These are phyloP conservation scores for Ambrosia trifida DNA, from an alignment of 129 eudicot species.

Conservation along the genomic window DNA sequence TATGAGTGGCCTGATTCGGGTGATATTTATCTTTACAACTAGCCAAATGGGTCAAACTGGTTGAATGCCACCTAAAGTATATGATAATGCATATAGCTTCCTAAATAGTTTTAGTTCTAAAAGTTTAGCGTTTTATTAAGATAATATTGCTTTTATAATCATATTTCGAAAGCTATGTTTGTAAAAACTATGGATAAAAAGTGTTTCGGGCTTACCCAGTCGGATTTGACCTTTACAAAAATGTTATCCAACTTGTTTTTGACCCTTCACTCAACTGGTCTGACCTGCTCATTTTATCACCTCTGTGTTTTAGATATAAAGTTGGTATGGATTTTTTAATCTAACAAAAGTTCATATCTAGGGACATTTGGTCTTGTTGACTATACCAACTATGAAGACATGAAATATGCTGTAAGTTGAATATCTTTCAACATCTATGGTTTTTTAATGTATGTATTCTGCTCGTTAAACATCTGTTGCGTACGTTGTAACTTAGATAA, in stretches of 20 bases:
- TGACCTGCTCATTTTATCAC: not conserved
- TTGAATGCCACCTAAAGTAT: not conserved
- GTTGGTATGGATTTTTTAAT: slow-evolving; percentile 3
- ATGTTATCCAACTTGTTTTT: not conserved
- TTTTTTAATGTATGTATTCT: not conserved
- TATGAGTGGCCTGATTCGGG: not conserved
- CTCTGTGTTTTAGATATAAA: not conserved
- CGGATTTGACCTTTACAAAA: not conserved
- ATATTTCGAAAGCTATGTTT: not conserved
- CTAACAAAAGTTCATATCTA: slow-evolving; percentile 30
- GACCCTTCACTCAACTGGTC: not conserved
- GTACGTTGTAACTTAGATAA: slow-evolving; percentile 46
- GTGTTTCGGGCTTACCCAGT: not conserved
- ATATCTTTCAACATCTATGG: not conserved
- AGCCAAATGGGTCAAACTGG: not conserved
- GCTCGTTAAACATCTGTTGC: slow-evolving; percentile 3
- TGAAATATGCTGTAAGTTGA: slow-evolving; percentile 95
- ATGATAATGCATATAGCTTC: not conserved
- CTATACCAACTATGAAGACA: slow-evolving; percentile 83
- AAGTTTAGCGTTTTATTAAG: not conserved
- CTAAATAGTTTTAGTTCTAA: not conserved
- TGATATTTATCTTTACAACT: not conserved
- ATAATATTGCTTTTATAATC: not conserved
- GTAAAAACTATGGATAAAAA: not conserved
- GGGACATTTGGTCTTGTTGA: slow-evolving; percentile 94